A percentile compares a stretch with the other conserved stretches of the same genome.
Conservation (phyloP, 2,329 filamentous ascomycete species). For the Basipetospora chlamydospora region DNA sequence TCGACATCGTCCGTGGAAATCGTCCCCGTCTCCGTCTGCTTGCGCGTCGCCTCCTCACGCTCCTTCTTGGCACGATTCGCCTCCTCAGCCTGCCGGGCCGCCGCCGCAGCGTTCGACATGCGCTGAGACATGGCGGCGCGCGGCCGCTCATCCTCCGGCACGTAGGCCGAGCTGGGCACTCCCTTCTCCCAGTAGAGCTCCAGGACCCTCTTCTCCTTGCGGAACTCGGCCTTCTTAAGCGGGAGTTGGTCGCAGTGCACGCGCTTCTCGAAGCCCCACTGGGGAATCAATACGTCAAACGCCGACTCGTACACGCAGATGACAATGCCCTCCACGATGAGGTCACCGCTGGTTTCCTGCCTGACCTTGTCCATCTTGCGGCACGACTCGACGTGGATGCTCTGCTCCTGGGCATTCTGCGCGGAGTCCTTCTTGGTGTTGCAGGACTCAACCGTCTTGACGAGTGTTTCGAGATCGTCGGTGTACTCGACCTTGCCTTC, state of each 20-base stretch:
- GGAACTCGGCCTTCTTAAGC: slow-evolving; percentile 96
- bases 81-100: slow-evolving; percentile 67
- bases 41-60: slow-evolving; percentile 77
- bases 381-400: slow-evolving; percentile 95
- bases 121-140: slow-evolving; percentile 65
- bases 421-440: slow-evolving; percentile 99
- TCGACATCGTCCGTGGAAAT: slow-evolving; percentile 88
- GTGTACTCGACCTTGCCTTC: slow-evolving; percentile 70
- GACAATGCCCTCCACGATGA: slow-evolving; percentile 91
- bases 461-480: slow-evolving; percentile 76
- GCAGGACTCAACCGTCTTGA: slow-evolving; percentile 87
- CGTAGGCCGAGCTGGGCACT: slow-evolving; percentile 85
- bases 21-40: slow-evolving; percentile 87
- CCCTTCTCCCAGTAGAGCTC: slow-evolving; percentile 99
- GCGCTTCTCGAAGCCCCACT: slow-evolving; percentile 98
- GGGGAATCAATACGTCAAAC: slow-evolving; percentile 93
- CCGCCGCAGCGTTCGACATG: slow-evolving; percentile 59
- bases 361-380: slow-evolving; percentile 88
- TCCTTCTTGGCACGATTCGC: slow-evolving; percentile 72
- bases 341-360: slow-evolving; percentile 72
- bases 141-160: slow-evolving; percentile 91
- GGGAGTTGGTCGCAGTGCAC: slow-evolving; percentile 97
- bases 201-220: slow-evolving; percentile 86
- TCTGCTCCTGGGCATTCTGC: slow-evolving; percentile 94
- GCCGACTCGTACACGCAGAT: slow-evolving; percentile 97